Evolutionary conservation across 2,329 filamentous ascomycete genomes (phyloP).

Genomic region (Curvularia spicifera): DNA sequence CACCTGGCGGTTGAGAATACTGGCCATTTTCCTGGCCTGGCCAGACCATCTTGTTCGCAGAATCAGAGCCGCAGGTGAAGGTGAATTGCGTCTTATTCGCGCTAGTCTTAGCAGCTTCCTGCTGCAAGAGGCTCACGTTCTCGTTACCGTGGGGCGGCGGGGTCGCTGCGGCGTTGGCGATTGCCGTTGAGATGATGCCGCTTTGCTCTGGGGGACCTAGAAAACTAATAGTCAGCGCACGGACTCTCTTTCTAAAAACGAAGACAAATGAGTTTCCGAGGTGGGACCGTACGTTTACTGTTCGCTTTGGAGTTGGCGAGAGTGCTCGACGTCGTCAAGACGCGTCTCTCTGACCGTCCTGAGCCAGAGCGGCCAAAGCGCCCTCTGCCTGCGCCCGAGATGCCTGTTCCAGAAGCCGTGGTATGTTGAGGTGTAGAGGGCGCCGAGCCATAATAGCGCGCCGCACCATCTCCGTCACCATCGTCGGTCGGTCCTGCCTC

Average conservation of each 20-base stretch:
- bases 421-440: conserved; percentile 59
- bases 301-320: conserved; percentile 53
- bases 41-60: conserved; percentile 78
- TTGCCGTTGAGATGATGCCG: conserved; percentile 91
- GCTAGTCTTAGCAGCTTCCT: conserved; percentile 67
- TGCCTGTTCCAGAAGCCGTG: conserved; percentile 63
- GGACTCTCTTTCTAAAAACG: conserved; percentile 28
- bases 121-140: conserved; percentile 78
- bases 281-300: conserved; percentile 47
- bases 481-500: conserved; percentile 55
- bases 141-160: conserved; percentile 65
- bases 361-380: conserved; percentile 71
- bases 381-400: conserved; percentile 85
- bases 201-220: conserved; percentile 58
- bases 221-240: conserved; percentile 49
- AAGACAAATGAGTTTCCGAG: conserved; percentile 36
- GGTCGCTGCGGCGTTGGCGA: conserved; percentile 76
- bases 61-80: conserved; percentile 92
- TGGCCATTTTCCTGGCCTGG: conserved; percentile 63
- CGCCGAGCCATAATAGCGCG: conserved; percentile 64
- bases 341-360: conserved; percentile 52
- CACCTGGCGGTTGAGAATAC: conserved; percentile 49
- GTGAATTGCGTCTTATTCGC: conserved; percentile 89
- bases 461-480: conserved; percentile 55
- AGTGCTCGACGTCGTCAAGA: conserved; percentile 52